Base-by-base conservation (phyloP, 1,139 yeast species). In the Pichia sp. region DNA sequence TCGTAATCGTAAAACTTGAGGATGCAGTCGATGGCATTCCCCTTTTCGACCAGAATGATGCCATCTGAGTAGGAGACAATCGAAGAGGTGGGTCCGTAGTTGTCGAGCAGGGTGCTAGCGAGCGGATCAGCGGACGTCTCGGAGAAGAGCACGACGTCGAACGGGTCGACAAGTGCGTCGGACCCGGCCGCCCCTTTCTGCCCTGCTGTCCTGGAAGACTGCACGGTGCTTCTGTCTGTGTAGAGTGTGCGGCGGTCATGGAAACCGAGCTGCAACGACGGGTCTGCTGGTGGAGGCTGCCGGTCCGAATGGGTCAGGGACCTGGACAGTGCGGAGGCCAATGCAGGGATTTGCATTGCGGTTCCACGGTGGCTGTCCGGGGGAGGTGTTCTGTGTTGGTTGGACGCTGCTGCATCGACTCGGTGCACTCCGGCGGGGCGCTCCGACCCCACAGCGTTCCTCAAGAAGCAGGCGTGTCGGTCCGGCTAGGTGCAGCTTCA, bases 311-410 rank as follows among this genome's bases (percentile, higher is more conserved):
- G 42, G 15, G 44, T 57, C 54, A 26, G 43, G 19, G 16, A 56
- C 45, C 15, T 43, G 10, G 47, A 50, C 32, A 56, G 42, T 0
- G 57, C 59, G 23, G 61, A 45, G 7, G 54, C 53, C 38, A 62
- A 36, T 8, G 60, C 43, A 29, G 58, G 55, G 15, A 53, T 53
- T 4, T 44, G 34, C 50, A 54, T 50, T 10, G 15, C 38, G 42
- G 49, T 29, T 38, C 45, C 31, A 42, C 26, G 26, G 26, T 23
- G 26, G 26, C 26, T 23, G 26, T 23, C 26, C 26, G 26, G 26
- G 26, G 26, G 26, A 23, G 26, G 26, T 23, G 26, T 23, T 23
- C 26, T 23, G 26, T 23, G 26, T 23, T 23, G 26, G 26, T 23
- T 23, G 26, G 26, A 23, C 26, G 26, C 26, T 23, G 26, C 26